Base-by-base conservation (phyloP, 768 basidiomycete genomes). In the Artomyces pyxidatus region DNA sequence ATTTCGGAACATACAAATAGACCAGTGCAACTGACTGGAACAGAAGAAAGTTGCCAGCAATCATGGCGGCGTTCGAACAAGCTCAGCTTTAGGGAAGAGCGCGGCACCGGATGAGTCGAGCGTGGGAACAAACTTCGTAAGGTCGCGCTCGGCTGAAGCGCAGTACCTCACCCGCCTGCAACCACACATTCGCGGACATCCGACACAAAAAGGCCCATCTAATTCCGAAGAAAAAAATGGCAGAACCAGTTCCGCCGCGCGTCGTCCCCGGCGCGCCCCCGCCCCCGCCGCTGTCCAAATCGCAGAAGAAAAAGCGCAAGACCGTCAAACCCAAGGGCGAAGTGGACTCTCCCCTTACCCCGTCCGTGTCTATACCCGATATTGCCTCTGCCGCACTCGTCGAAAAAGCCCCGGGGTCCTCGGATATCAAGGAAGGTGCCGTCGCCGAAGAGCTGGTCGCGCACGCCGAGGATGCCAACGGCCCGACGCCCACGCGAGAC, bases 251-350 rank as follows among this genome's bases (percentile, higher is more conserved):
- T 25, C 55, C 66, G 29, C 65, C 68, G 28, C 83, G 88, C 49
- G 61, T 85, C 53, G 74, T 91, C 49, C 88, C 88, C 22, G 88
- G 88, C 40, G 88, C 88, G 11, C 86, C 81, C 47, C 80, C 82
- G 0, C 78, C 81, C 37, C 57, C 72, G 4, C 68, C 80, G 0
- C 52, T 68, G 3, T 74, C 83, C 30, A 88, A 88, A 63, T 69
- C 77, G 3, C 75, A 80, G 23, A 72, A 70, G 61, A 85, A 80
- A 64, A 91, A 87, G 67, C 83, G 79, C 65, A 81, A 80, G 68
- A 72, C 77, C 51, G 64, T 63, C 27, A 77, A 59, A 32, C 45
- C 55, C 26, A 80, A 76, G 53, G 55, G 62, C 16, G 63, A 58
- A 10, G 62, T 63, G 43, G 74, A 71, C n/a, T 57, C 58, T 21